Evolutionary conservation across 495 filamentous ascomycete species (phyloP).

Genomic region (Penicillium samsonianum): DNA sequence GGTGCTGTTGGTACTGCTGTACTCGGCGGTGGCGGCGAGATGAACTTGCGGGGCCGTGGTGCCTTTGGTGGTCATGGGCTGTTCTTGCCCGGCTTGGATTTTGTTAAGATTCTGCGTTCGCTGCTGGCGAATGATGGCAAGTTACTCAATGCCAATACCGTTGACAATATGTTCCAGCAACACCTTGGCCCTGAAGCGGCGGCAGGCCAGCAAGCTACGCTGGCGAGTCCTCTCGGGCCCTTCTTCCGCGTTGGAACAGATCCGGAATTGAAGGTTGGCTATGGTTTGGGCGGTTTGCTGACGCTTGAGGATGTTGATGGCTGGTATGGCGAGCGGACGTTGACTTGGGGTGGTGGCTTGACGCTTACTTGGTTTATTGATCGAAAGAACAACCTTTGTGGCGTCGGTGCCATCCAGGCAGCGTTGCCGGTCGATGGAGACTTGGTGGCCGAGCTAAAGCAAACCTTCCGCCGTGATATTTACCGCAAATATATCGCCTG

Average conservation of each 20-base stretch:
- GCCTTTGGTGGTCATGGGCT: conserved; percentile 57
- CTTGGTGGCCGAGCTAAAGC: conserved; percentile 36
- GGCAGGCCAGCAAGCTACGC: conserved; percentile 18
- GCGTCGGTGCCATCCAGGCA: conserved; percentile 41
- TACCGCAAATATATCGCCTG: conserved; percentile 35
- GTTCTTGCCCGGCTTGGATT: conserved; percentile 48
- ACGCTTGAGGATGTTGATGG: conserved; percentile 36
- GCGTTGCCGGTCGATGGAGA: conserved; percentile 37
- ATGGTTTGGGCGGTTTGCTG: conserved; percentile 33
- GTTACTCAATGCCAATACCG: conserved; percentile 43
- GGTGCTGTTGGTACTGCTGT: conserved; percentile 29
- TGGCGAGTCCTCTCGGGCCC: conserved; percentile 23
- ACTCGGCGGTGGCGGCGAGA: conserved; percentile 26
- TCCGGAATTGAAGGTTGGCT: conserved; percentile 23
- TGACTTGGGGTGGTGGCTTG: conserved; percentile 41
- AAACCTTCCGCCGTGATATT: conserved; percentile 45
- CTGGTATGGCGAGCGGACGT: conserved; percentile 42
- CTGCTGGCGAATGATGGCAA: conserved; percentile 48
- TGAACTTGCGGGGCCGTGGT: conserved; percentile 28
- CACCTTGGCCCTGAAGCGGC: conserved; percentile 40
- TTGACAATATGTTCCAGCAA: conserved; percentile 54
- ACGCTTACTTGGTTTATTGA: conserved; percentile 49
- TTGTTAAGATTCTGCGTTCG: conserved; percentile 51
- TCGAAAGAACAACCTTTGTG: conserved; percentile 48
- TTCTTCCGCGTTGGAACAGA: conserved; percentile 34